A percentile compares a stretch with the other conserved stretches of the same genome.
These are phyloP conservation scores for Didymosphaeria variabile DNA, from an alignment of 2,329 filamentous ascomycete genomes.

Conservation along the genomic window DNA sequence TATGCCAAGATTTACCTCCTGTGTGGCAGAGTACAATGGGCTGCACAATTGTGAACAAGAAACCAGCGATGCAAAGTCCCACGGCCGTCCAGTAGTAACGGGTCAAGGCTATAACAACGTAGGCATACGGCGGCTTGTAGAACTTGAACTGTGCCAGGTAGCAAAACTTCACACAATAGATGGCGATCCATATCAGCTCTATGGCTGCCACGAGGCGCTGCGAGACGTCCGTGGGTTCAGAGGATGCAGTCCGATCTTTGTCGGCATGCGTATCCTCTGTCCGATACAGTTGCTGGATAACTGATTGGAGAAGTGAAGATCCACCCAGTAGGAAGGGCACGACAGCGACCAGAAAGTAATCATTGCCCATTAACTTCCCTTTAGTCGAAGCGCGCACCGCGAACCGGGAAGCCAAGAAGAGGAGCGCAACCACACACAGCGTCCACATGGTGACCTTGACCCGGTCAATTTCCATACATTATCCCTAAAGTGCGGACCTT, in stretches of 20 bases:
- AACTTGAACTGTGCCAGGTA: conserved; percentile 32
- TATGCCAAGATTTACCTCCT: conserved; percentile 10
- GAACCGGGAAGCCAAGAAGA: conserved; percentile 26
- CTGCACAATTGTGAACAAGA: conserved; percentile 24
- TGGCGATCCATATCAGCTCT: conserved; percentile 28
- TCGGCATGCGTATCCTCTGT: background rate
- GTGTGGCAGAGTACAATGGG: conserved; percentile 25
- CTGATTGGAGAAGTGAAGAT: conserved; percentile 23
- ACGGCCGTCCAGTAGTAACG: conserved; percentile 25
- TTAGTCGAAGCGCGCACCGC: conserved; percentile 24
- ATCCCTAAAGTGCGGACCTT: background rate
- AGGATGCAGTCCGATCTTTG: background rate
- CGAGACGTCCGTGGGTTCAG: background rate
- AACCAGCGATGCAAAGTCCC: conserved; percentile 18
- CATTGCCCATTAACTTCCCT: conserved; percentile 28
- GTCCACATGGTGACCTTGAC: conserved; percentile 19
- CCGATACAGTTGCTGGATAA: conserved; percentile 15
- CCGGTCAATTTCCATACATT: background rate
- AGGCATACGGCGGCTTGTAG: conserved; percentile 31
- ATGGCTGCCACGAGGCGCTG: conserved; percentile 25
- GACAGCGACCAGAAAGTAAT: conserved; percentile 27
- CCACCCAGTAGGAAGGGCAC: conserved; percentile 22
- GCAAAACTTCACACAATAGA: conserved; percentile 31
- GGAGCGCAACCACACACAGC: conserved; percentile 11
- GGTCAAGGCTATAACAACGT: conserved; percentile 24